phyloP scores from a whole-genome alignment of 805 yeast species.

The Candida mattraensis region DNA sequence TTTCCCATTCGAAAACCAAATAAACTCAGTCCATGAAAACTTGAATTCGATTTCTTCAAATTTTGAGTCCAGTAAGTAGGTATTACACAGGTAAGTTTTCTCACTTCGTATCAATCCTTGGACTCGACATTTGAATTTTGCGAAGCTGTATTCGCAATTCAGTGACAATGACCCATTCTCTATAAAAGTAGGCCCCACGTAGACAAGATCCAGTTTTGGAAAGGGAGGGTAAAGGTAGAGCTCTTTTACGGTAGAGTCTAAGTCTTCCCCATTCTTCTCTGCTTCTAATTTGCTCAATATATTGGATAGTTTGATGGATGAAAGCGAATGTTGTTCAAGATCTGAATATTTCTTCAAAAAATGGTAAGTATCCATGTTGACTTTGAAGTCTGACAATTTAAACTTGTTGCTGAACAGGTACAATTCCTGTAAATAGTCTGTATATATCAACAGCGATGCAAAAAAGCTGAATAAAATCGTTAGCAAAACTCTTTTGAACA shows the following conservation, averaged over 20 bases:
- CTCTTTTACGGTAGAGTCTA: slow-evolving; percentile 6
- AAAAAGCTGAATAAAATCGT: slow-evolving; percentile 24
- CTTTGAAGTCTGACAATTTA: slow-evolving; percentile 23
- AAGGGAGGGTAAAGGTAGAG: slow-evolving; percentile 27
- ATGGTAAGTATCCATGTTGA: slow-evolving; percentile 23
- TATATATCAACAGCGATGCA: slow-evolving; percentile 25
- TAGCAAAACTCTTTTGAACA: slow-evolving; percentile 21
- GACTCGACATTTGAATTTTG: slow-evolving; percentile 24
- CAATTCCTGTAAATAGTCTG: slow-evolving; percentile 29
- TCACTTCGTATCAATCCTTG: slow-evolving; percentile 28
- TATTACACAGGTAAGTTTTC: slow-evolving; percentile 26
- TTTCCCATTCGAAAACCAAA: slow-evolving; percentile 2
- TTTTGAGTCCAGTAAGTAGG: slow-evolving; percentile 24
- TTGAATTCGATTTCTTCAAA: slow-evolving; percentile 21
- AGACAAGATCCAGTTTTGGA: slow-evolving; percentile 25
- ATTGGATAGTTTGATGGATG: slow-evolving; percentile 13
- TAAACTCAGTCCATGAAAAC: slow-evolving; percentile 5
- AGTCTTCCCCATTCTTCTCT: slow-evolving; percentile 3
- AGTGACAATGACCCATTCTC: slow-evolving; percentile 29
- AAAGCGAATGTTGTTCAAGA: slow-evolving; percentile 13
- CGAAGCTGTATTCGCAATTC: slow-evolving; percentile 27
- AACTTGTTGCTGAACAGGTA: slow-evolving; percentile 28
- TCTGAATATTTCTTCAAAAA: slow-evolving; percentile 20
- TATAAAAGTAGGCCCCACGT: slow-evolving; percentile 30
- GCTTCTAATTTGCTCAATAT: slow-evolving; percentile 7